Evolutionary conservation across 129 eudicot species (phyloP), one percentile per base, ranked within the genome.

Genomic region (Flaveria brownii): DNA sequence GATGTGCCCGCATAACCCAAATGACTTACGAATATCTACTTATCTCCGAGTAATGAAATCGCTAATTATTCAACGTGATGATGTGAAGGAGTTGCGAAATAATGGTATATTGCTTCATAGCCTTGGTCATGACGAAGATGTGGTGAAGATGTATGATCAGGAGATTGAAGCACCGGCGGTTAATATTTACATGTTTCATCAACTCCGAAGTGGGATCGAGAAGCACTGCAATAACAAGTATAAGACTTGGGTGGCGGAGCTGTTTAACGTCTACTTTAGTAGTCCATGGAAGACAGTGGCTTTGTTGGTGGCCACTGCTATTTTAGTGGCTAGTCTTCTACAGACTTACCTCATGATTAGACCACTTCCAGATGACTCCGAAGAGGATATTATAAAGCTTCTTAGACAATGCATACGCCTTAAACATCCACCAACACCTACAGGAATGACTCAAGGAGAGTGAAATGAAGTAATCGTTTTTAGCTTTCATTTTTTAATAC

Each of bases 271-370:
- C 2, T 70, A 82, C 74, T 80, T 86, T 28, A 83, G 74, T 46
- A 75, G 80, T 67, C 90, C 90, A 4, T 86, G 90, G 90, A 77
- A 83, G 47, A 59, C 76, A 6, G 61, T 86, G 71, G 82, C 87
- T 22, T 81, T 86, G 61, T n/a, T 86, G 70, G 83, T 74, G 20
- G 84, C 87, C 20, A 9, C 74, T 46, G 72, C 77, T 56, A 59
- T 86, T 74, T 13, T 86, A 61, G 3, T 78, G 63, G 54, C 82
- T 15, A 75, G 68, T 46, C 43, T 85, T 26, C 28, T 81, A 3
- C 88, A 86, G 57, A 82, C 87, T 56, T 83, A 83, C 47, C 70
- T 52, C 23, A 6, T 79, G 18, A 60, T 73, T 36, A 68, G 12
- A 51, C 83, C 82, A 61, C 55, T 77, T 62, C 78, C 81, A 0